Evolutionary conservation across 108 stramenopile species (phyloP).

Genomic region (Cyclostephanos invisitatus): DNA sequence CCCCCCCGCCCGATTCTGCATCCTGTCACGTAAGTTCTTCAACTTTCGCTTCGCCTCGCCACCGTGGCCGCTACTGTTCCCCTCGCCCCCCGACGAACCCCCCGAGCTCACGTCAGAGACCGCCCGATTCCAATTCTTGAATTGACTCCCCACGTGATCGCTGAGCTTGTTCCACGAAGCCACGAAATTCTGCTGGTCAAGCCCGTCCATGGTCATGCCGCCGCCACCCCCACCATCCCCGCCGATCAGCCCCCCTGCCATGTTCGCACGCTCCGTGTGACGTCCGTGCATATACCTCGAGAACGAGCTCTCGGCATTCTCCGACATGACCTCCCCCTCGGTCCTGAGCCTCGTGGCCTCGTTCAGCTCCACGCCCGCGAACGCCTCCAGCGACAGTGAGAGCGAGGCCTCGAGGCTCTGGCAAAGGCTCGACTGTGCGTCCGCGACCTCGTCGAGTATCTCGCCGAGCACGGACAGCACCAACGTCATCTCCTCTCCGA

Average conservation of each 20-base stretch:
- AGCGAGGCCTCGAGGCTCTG: constrained; percentile 77
- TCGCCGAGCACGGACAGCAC: constrained; percentile 58
- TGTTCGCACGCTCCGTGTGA: constrained; percentile 59
- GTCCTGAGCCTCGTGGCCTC: constrained; percentile 60
- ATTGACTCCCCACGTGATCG: constrained; percentile 76
- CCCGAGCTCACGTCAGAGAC: constrained; percentile 13
- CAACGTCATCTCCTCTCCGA: constrained; percentile 76
- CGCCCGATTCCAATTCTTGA: constrained; percentile 46
- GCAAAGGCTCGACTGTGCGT: constrained; percentile 78
- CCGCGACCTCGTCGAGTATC: constrained; percentile 81
- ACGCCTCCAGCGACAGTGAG: constrained; percentile 68
- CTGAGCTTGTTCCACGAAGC: constrained; percentile 76
- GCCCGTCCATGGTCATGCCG: constrained; percentile 21
- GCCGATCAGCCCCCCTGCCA: constrained; percentile 28
- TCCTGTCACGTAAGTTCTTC: constrained; percentile 13
- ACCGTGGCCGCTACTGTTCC: constrained; percentile 29
- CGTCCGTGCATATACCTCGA: constrained; percentile 77
- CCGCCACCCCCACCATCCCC: constrained; percentile 16
- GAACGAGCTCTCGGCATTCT: constrained; percentile 71
- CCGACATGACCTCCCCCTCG: constrained; percentile 69
- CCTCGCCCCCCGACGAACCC: constrained; percentile 14
- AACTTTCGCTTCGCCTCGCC: constrained; percentile 36
- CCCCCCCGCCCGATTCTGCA: constrained; percentile 15
- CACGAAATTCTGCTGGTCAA: constrained; percentile 42
- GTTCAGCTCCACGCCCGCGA: constrained; percentile 61